These are phyloP conservation scores for Nakaseomyces nivariensis DNA, from an alignment of 1,139 yeast genomes.

Conservation along the genomic window DNA sequence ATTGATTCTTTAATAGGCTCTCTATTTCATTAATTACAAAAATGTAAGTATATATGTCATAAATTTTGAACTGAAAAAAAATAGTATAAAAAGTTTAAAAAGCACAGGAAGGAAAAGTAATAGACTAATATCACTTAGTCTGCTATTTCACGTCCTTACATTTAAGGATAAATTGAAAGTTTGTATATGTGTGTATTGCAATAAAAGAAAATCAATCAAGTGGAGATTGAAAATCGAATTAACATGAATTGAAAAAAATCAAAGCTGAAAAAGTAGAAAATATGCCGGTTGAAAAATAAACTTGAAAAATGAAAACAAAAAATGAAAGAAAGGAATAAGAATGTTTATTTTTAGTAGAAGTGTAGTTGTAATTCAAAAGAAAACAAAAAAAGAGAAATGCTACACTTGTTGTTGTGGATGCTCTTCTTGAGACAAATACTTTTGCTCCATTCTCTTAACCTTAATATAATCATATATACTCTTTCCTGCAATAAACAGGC, in stretches of 20 bases:
- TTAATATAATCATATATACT: conserved; percentile 61
- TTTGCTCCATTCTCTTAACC: conserved; percentile 66
- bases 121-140: too few relatives aligned
- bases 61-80: neutral
- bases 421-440: conserved; percentile 9
- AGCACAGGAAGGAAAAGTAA: too few relatives aligned
- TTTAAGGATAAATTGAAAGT: too few relatives aligned
- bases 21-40: neutral
- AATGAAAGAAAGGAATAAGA: neutral
- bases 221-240: neutral
- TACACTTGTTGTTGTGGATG: conserved; percentile 8
- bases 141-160: too few relatives aligned
- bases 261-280: neutral
- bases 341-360: neutral
- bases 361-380: neutral
- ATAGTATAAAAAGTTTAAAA: neutral
- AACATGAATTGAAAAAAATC: neutral
- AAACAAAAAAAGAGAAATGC: neutral
- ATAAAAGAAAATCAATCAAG: too few relatives aligned
- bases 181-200: too few relatives aligned
- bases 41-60: neutral
- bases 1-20: neutral
- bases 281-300: neutral
- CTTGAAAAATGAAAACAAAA: neutral
- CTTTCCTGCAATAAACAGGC: conserved; percentile 54